These are phyloP conservation scores for Roridomyces roridus DNA, from an alignment of 768 basidiomycete genomes.

Conservation along the genomic window DNA sequence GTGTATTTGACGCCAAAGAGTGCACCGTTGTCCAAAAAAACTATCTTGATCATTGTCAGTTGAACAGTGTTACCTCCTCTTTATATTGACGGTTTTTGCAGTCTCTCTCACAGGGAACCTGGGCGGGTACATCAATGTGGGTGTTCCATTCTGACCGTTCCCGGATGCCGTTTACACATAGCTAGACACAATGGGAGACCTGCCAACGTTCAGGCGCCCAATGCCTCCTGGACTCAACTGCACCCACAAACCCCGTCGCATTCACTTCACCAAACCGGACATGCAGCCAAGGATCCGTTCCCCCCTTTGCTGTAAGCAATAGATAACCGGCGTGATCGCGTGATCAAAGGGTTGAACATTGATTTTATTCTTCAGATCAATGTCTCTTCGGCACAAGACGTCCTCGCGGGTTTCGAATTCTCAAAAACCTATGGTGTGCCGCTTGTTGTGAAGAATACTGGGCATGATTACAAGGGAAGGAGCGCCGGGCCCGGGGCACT, in stretches of 20 bases:
- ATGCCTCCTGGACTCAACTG: conserved; percentile 27
- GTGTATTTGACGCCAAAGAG: conserved; percentile 1
- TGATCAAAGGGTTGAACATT: too few species aligned
- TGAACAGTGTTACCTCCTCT: background rate
- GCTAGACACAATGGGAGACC: conserved; percentile 26
- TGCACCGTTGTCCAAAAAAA: conserved; percentile 22
- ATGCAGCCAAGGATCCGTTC: conserved; percentile 28
- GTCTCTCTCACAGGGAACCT: too few species aligned
- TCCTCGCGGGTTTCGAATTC: conserved; percentile 31
- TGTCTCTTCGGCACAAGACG: conserved; percentile 13
- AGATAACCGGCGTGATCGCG: too few species aligned
- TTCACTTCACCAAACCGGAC: conserved; percentile 11
- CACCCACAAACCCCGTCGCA: conserved; percentile 20
- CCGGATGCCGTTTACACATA: too few species aligned
- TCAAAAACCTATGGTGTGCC: conserved; percentile 23
- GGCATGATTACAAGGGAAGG: conserved; percentile 36
- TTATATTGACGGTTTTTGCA: too few species aligned
- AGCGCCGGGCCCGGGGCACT: conserved; percentile 27
- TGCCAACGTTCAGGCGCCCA: conserved; percentile 26
- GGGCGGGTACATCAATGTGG: too few species aligned
- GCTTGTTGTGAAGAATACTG: conserved; percentile 33
- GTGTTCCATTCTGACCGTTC: too few species aligned
- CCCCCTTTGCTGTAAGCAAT: conserved; percentile 26
- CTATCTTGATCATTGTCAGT: conserved; percentile 22
- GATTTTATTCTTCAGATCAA: too few species aligned